These are phyloP conservation scores for Metschnikowia henanensis DNA, from an alignment of 805 yeast species.

Conservation along the genomic window DNA sequence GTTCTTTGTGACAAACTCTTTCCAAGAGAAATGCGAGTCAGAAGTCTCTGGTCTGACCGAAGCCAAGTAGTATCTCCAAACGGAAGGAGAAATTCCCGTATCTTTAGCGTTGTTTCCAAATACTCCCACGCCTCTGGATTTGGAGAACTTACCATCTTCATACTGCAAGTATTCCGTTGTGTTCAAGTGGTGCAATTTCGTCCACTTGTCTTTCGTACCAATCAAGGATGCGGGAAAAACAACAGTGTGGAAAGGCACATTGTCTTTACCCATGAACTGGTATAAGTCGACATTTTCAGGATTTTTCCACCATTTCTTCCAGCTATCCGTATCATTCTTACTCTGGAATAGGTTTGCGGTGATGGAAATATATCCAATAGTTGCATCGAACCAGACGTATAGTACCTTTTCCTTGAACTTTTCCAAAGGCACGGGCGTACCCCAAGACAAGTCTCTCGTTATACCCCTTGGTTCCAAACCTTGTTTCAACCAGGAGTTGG, in stretches of 20 bases:
- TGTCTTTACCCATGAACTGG: conserved; percentile 99
- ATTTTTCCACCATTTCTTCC: conserved; percentile 94
- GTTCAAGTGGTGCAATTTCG: conserved; percentile 83
- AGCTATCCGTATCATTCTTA: conserved; percentile 50
- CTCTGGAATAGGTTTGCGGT: conserved; percentile 78
- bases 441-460: conserved; percentile 97
- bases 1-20: conserved; percentile 90
- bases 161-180: conserved; percentile 97
- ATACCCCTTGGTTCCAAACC: conserved; percentile 94
- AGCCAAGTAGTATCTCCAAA: conserved; percentile 96
- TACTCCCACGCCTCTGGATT: conserved; percentile 97
- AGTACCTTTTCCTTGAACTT: conserved; percentile 86
- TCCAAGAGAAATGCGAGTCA: conserved; percentile 98
- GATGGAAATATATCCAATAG: conserved; percentile 94
- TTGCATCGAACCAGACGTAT: conserved; percentile 99
- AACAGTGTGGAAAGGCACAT: conserved; percentile 98
- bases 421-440: conserved; percentile 94
- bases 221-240: conserved; percentile 93
- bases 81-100: conserved; percentile 86
- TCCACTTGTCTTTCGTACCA: conserved; percentile 90
- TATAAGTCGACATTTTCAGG: conserved; percentile 87
- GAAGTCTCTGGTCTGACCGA: conserved; percentile 92
- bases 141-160: conserved; percentile 97
- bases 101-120: conserved; percentile 97
- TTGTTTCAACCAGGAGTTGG: conserved; percentile 91